Base-by-base conservation (phyloP, 2,329 filamentous ascomycete genomes). In the Fusarium fracticaudum region DNA sequence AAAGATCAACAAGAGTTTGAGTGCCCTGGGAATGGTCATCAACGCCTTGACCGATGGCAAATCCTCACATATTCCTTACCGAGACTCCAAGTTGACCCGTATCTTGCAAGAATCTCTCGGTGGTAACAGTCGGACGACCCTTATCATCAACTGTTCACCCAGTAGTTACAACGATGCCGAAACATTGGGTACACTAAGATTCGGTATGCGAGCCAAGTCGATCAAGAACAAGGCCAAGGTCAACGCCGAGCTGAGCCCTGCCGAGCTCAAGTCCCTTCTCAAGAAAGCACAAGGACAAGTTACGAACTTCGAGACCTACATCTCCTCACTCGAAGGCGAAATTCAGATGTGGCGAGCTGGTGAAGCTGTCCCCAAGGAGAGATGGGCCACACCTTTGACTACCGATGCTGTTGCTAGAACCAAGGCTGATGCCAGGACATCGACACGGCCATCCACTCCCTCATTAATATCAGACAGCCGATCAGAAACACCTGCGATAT, bases 221-320 rank as follows among this genome's bases (percentile, higher is more conserved):
- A 99, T 99, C 87, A 98, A 98, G 92, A 98, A 98, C 87, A 98
- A 98, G 89, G 96, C 96, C 84, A 99, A 98, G 92, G 93, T 99
- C 89, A 99, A 99, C 81, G 95, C 96, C 51, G 96, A 99, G 84
- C 90, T 99, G 79, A 98, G 96, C 79, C 96, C 96, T 51, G 91
- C 95, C 18, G 96, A 99, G 84, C 91, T 99, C 87, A 99, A 98
- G 85, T 89, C 91, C 57, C 89, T 98, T 79, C 91, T 99, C 81
- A 95, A 94, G 85, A 98, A 98, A 84, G 94, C 95, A 20, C 95
- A 98, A 83, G 91, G 90, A 60, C 95, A 98, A 82, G 92, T 96
- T 75, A 94, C 93, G 29, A 95, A 91, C 22, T 98, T 97, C 82
- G 94, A 98, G 81, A 90, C 86, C 67, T 98, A 98, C 80, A 93